These are phyloP conservation scores for Paspalum vaginatum DNA, from an alignment of 176 grass and related monocot species.

Conservation along the genomic window DNA sequence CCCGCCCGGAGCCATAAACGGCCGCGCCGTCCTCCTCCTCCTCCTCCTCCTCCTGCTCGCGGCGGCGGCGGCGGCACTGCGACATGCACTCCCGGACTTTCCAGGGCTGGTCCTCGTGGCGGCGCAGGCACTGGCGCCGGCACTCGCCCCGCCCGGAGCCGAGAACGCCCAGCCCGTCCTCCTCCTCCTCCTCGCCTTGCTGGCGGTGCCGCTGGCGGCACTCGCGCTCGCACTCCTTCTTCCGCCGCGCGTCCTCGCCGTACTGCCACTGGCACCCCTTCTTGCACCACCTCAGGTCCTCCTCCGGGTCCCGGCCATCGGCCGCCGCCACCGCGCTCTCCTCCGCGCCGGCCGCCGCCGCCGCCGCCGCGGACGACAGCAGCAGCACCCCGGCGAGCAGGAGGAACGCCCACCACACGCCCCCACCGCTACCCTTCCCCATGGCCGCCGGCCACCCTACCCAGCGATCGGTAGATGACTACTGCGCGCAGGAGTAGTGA, in stretches of 20 bases:
- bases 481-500: background rate
- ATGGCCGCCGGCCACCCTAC: background rate
- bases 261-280: conserved; percentile 40
- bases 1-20: background rate
- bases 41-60: background rate
- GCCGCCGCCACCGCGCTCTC: background rate
- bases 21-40: background rate
- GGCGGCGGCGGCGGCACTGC: background rate
- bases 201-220: background rate
- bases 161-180: background rate
- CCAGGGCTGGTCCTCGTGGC: background rate
- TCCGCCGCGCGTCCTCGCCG: background rate
- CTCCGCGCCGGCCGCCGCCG: background rate
- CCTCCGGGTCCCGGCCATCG: background rate
- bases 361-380: no score
- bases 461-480: background rate
- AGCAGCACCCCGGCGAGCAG: conserved; percentile 35
- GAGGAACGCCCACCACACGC: conserved; percentile 4
- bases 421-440: background rate
- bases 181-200: background rate
- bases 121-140: background rate
- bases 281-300: conserved; percentile 25
- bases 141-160: background rate
- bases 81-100: conserved; percentile 17
- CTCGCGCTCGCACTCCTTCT: conserved; percentile 17